These are phyloP conservation scores for Wallacemonas sp. DNA, from an alignment of 208 protist species.

Conservation along the genomic window DNA sequence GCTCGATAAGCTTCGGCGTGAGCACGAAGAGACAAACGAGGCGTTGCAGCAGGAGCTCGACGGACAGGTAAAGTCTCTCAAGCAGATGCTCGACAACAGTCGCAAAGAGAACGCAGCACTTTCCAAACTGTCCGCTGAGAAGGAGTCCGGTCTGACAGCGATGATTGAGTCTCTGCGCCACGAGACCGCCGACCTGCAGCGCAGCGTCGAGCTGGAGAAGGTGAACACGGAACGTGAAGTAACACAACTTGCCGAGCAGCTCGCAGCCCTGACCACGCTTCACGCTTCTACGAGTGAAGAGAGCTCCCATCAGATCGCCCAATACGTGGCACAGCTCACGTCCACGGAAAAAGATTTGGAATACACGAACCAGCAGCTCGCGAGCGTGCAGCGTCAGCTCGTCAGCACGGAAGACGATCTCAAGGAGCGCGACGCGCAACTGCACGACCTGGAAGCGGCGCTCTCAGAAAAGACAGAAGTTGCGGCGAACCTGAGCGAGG, in stretches of 20 bases:
- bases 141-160: neutral
- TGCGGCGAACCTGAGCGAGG: constrained; percentile 3
- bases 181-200: neutral
- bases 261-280: constrained; percentile 14
- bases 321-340: constrained; percentile 8
- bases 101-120: neutral
- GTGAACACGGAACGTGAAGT: constrained; percentile 1
- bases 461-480: constrained; percentile 14
- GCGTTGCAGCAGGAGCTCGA: constrained; percentile 15
- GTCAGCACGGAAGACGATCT: neutral
- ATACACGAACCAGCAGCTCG: neutral
- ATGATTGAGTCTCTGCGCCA: constrained; percentile 2
- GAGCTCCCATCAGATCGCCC: constrained; percentile 11
- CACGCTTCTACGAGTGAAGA: constrained; percentile 5
- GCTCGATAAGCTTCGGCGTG: constrained; percentile 12
- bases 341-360: neutral
- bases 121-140: neutral
- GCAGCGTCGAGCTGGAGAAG: neutral
- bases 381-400: neutral
- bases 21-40: constrained; percentile 13
- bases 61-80: constrained; percentile 9
- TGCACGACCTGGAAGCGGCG: neutral
- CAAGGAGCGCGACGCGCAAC: neutral
- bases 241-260: neutral
- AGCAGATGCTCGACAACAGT: constrained; percentile 13